Evolutionary conservation across 164 flowering plant genomes (phyloP).

Genomic region (Nelumbo lutea): DNA sequence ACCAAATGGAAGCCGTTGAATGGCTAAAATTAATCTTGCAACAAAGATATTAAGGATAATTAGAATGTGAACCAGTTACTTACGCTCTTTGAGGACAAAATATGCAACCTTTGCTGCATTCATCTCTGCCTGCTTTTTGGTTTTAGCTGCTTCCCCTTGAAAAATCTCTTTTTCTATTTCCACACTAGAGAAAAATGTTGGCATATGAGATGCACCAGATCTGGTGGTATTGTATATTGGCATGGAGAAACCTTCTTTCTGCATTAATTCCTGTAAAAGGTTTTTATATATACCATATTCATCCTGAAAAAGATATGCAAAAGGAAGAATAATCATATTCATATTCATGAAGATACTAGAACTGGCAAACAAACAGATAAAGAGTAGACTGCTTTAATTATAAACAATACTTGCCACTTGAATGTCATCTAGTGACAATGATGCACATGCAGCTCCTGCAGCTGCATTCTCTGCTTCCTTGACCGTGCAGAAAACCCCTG

Average conservation of each 20-base stretch:
- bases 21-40: background rate
- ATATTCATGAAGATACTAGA: background rate
- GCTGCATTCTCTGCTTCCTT: constrained; percentile 78
- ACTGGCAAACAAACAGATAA: too few species aligned
- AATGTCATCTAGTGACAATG: constrained; percentile 31
- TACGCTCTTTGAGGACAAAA: constrained; percentile 33
- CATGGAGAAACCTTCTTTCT: constrained; percentile 36
- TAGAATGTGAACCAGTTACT: constrained; percentile 15
- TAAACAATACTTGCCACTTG: constrained; percentile 39
- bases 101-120: constrained; percentile 59
- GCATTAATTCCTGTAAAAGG: constrained; percentile 50
- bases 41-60: constrained; percentile 1
- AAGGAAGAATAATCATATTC: background rate
- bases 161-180: constrained; percentile 38
- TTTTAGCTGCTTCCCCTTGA: constrained; percentile 37
- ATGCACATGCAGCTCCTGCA: constrained; percentile 58
- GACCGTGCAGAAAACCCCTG: constrained; percentile 38
- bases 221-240: constrained; percentile 41
- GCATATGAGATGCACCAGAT: constrained; percentile 34
- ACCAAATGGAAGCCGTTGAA: background rate
- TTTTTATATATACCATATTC: constrained; percentile 43
- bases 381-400: too few species aligned
- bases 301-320: constrained; percentile 29
- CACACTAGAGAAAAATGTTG: constrained; percentile 39
- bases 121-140: constrained; percentile 57